phyloP scores from a whole-genome alignment of 768 basidiomycete species.

The Hygrocybe coccinea region DNA sequence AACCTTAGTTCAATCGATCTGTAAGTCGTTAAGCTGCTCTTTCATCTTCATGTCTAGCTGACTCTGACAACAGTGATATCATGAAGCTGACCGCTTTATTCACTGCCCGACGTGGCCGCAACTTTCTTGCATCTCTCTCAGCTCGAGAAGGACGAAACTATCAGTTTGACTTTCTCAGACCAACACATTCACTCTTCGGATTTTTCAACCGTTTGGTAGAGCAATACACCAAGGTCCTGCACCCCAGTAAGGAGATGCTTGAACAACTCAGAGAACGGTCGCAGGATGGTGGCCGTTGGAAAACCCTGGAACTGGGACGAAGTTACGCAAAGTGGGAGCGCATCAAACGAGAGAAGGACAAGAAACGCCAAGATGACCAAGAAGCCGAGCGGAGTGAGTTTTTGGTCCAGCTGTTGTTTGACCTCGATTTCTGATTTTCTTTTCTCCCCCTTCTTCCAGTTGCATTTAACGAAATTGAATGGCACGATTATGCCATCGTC shows the following conservation, averaged over 20 bases:
- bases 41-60: constrained; percentile 6
- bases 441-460: constrained; percentile 36
- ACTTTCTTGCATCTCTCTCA: constrained; percentile 81
- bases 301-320: constrained; percentile 66
- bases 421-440: constrained; percentile 7
- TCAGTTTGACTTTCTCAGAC: constrained; percentile 96
- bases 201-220: constrained; percentile 98
- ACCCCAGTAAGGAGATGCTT: constrained; percentile 73
- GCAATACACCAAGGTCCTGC: constrained; percentile 87
- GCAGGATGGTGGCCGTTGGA: constrained; percentile 67
- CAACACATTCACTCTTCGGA: constrained; percentile 91
- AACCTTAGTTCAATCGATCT: constrained; percentile 85
- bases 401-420: constrained; percentile 2
- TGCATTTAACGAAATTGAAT: constrained; percentile 96
- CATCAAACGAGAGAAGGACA: constrained; percentile 75
- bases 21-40: constrained; percentile 47
- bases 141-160: constrained; percentile 89
- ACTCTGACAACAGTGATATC: constrained; percentile 61
- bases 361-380: constrained; percentile 82
- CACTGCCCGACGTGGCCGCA: constrained; percentile 84
- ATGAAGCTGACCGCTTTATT: constrained; percentile 96
- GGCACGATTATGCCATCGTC: constrained; percentile 98
- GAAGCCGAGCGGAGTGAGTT: constrained; percentile 83
- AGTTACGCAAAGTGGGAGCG: constrained; percentile 88
- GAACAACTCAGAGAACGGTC: constrained; percentile 63